These are phyloP conservation scores for Singerocomus rubriflavus DNA, from an alignment of 1,284 basidiomycete species.

Conservation along the genomic window DNA sequence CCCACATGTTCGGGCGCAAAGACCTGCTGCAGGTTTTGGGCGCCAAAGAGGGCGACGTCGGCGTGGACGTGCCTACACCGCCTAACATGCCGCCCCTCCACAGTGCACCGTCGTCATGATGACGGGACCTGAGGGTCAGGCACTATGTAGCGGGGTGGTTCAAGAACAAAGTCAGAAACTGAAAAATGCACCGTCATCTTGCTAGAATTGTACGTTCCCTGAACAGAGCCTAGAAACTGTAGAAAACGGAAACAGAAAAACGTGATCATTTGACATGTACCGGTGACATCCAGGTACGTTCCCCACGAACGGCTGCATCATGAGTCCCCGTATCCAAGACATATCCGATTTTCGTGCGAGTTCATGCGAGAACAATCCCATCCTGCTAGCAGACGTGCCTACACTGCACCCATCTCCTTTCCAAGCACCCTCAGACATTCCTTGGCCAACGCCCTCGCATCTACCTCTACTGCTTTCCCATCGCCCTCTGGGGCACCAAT, in stretches of 20 bases:
- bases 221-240: background rate
- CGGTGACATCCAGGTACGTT: conserved; percentile 3
- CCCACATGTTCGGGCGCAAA: conserved; percentile 59
- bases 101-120: background rate
- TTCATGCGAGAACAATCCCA: background rate
- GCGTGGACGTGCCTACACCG: conserved; percentile 28
- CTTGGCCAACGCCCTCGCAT: conserved; percentile 65
- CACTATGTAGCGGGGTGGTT: background rate
- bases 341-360: background rate
- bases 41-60: conserved; percentile 51
- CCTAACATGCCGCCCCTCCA: conserved; percentile 11
- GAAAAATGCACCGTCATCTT: background rate
- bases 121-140: background rate
- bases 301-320: background rate
- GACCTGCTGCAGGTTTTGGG: conserved; percentile 56
- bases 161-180: too few relatives aligned
- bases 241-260: background rate
- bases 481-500: conserved; percentile 32
- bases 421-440: conserved; percentile 73
- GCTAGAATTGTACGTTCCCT: background rate
- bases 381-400: background rate
- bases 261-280: background rate
- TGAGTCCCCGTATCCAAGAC: background rate
- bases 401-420: conserved; percentile 58
- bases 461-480: conserved; percentile 47